These are phyloP conservation scores for Pascua sp. DNA, from an alignment of 1,284 basidiomycete genomes.

Conservation along the genomic window DNA sequence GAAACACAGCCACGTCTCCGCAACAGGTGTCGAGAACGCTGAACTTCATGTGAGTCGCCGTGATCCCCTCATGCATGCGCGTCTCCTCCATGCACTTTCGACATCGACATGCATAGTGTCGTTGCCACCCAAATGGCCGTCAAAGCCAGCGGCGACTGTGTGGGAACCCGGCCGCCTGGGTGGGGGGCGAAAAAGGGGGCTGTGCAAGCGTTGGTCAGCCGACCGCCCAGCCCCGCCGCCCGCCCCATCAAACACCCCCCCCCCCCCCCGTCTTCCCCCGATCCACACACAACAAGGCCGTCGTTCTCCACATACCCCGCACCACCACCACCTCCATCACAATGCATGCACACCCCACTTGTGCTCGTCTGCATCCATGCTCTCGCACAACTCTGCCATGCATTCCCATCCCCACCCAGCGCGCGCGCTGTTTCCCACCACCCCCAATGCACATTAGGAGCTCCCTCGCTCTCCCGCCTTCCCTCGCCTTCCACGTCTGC, in stretches of 20 bases:
- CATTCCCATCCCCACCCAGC: neutral
- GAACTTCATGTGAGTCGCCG: slow-evolving; percentile 45
- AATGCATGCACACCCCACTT: slow-evolving; percentile 1
- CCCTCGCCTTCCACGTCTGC: neutral
- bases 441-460: neutral
- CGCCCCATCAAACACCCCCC: too few relatives aligned
- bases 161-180: slow-evolving; percentile 9
- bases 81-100: neutral
- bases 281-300: too few relatives aligned
- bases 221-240: too few relatives aligned
- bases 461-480: neutral
- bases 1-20: slow-evolving; percentile 44
- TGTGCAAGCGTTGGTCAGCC: too few relatives aligned
- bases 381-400: too few relatives aligned
- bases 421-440: neutral
- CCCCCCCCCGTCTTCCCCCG: too few relatives aligned
- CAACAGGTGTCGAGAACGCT: slow-evolving; percentile 46
- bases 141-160: slow-evolving; percentile 18
- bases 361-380: neutral
- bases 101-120: slow-evolving; percentile 9
- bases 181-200: too few relatives aligned
- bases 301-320: too few relatives aligned
- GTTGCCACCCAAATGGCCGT: slow-evolving; percentile 19
- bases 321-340: slow-evolving; percentile 1
- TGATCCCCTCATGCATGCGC: slow-evolving; percentile 37